Base-by-base conservation (phyloP, 495 filamentous ascomycete genomes). In the Lentithecium fluviatile region DNA sequence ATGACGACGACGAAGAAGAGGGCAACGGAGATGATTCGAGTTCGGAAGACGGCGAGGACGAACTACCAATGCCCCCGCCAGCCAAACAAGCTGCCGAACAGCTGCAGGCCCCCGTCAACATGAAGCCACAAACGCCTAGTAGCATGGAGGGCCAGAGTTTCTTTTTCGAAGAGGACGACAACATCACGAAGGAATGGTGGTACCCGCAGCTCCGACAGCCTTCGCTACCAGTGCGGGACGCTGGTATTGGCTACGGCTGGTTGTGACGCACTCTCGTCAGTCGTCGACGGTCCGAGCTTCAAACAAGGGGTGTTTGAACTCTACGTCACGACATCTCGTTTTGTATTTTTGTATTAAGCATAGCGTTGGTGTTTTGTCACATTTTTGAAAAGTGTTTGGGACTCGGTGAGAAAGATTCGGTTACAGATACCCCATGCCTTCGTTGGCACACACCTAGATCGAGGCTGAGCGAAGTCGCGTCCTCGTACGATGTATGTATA, bases 1-100 rank as follows among this genome's bases (percentile, higher is more conserved):
- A 79, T 10, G 75, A 74, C 11, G 70, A 68, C 12, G 75, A 78
- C 5, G 76, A 69, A 13, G 77, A 76, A 10, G 29, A 32, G 29
- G 29, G 10, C 29, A 10, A 32, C 37, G 70, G 62, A 21, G 69
- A 69, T 12, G 76, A 78, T 12, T 76, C 77, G 42, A 74, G 71
- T 21, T 69, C 74, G 19, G 62, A 73, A 19, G 68, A 70, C 24
- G 60, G 60, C 43, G 60, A 60, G 1, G 66, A 65, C 2, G 66
- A 69, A 26, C 52, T 55, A 6, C 63, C 64, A 46, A 5, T 12
- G 45, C 64, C 64, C 42, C 34, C 26, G 45, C 34, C 56, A 13
- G 38, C 49, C 36, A 38, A 52, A 17, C 24, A 49, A 10, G 75
- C 69, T 2, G 74, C 77, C 6, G 46, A 59, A 40, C 29, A 57